These are phyloP conservation scores for Colletotrichum sp. DNA, from an alignment of 2,329 filamentous ascomycete species.

Conservation along the genomic window DNA sequence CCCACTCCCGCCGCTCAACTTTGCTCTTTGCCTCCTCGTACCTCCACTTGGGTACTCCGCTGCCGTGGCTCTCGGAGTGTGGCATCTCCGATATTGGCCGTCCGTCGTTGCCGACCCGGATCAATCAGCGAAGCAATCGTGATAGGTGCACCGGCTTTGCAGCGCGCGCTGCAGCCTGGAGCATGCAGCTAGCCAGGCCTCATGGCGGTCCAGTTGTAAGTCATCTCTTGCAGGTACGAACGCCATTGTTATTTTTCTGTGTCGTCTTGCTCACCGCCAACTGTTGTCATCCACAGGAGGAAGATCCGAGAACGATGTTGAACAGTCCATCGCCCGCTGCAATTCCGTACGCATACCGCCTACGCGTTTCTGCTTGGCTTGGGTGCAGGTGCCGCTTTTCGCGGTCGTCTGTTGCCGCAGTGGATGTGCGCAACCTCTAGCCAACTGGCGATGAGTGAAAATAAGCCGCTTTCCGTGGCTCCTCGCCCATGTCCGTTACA, in stretches of 20 bases:
- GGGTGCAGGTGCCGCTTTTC: not conserved
- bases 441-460: constrained; percentile 9
- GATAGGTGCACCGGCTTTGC: not conserved
- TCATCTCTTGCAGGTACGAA: not conserved
- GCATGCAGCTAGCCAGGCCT: not conserved
- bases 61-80: not conserved
- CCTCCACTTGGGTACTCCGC: constrained; percentile 14
- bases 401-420: not conserved
- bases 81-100: not conserved
- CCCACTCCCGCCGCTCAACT: not conserved
- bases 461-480: constrained; percentile 2
- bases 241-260: not conserved
- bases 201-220: not conserved
- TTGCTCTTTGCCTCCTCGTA: not conserved
- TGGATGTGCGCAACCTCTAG: not conserved
- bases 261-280: constrained; percentile 5
- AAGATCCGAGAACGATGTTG: not conserved
- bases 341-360: not conserved
- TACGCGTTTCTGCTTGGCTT: constrained; percentile 1
- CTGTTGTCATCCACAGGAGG: not conserved
- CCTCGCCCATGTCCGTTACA: not conserved
- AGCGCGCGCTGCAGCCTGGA: not conserved
- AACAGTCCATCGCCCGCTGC: not conserved
- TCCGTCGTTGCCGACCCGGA: not conserved
- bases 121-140: not conserved